A percentile compares a stretch with the other conserved stretches of the same genome.
phyloP scores from a whole-genome alignment of 139 green algal species.

The Chlamydomonas sp. region DNA sequence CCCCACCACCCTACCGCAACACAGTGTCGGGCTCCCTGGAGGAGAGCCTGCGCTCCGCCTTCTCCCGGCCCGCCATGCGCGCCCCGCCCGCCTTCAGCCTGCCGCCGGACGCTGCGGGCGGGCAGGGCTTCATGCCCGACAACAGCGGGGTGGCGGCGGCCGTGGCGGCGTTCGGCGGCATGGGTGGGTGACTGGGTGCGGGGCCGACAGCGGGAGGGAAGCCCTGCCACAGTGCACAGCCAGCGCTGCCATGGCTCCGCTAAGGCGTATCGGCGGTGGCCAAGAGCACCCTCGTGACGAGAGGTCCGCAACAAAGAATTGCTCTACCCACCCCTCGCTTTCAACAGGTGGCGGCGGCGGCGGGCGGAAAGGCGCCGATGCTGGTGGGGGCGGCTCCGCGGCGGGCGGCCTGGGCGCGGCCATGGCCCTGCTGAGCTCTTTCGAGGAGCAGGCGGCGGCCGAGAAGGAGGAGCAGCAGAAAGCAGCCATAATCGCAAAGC shows the following conservation, averaged over 20 bases:
- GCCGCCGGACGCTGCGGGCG: not conserved
- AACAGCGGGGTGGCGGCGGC: constrained; percentile 7
- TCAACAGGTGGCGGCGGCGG: not conserved
- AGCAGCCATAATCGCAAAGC: constrained; percentile 14
- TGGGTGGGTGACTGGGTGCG: not conserved
- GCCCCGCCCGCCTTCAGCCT: not conserved
- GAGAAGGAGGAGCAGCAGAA: constrained; percentile 29
- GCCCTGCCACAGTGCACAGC: not conserved
- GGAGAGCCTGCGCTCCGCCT: constrained; percentile 16
- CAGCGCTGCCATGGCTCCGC: not conserved
- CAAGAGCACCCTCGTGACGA: not conserved
- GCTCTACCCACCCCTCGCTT: too few species aligned
- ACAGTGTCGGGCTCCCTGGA: constrained; percentile 21
- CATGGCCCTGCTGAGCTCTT: constrained; percentile 27
- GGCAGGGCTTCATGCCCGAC: constrained; percentile 33
- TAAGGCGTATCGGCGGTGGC: not conserved
- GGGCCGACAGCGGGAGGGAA: too few species aligned
- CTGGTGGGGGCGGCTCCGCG: not conserved
- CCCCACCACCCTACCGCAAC: not conserved
- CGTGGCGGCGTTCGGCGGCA: not conserved
- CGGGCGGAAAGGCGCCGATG: not conserved
- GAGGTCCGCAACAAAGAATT: too few species aligned
- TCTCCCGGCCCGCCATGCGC: constrained; percentile 22
- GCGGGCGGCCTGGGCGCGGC: constrained; percentile 10
- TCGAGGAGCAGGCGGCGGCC: constrained; percentile 28